Percentiles rank a stretch among this genome's conserved stretches.
phyloP scores from a whole-genome alignment of 2,329 filamentous ascomycete species.

The Sclerotinia minor region DNA sequence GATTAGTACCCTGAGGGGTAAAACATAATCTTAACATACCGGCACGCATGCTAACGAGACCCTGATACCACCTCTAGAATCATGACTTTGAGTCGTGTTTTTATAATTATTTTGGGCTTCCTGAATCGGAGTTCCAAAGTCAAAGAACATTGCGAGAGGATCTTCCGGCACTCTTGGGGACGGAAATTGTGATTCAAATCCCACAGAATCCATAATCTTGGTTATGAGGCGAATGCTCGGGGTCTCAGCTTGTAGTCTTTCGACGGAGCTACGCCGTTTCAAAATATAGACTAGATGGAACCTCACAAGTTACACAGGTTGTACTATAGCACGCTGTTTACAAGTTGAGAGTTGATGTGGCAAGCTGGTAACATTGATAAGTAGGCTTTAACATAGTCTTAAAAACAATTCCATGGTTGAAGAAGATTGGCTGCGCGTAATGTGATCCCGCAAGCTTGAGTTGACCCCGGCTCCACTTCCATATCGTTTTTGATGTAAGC shows the following conservation, averaged over 20 bases:
- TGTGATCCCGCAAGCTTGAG: not conserved
- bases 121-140: slow-evolving; percentile 30
- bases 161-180: slow-evolving; percentile 24
- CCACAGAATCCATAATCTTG: slow-evolving; percentile 1
- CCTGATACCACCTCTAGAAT: slow-evolving; percentile 42
- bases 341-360: not conserved
- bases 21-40: slow-evolving; percentile 27
- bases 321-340: not conserved
- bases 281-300: not conserved
- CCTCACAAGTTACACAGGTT: not conserved
- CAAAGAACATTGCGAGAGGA: slow-evolving; percentile 31
- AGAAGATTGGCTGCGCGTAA: not conserved
- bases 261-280: not conserved
- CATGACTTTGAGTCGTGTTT: slow-evolving; percentile 11
- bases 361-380: slow-evolving; percentile 15
- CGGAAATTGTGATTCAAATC: not conserved
- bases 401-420: not conserved
- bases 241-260: not conserved
- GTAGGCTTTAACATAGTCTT: not conserved
- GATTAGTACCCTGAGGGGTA: not conserved
- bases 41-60: slow-evolving; percentile 50
- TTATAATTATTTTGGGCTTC: slow-evolving; percentile 13
- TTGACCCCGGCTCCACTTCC: not conserved
- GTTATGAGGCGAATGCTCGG: not conserved
- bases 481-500: slow-evolving; percentile 19